phyloP scores from a whole-genome alignment of 257 asterid species.

The Primulina huaijiensis region DNA sequence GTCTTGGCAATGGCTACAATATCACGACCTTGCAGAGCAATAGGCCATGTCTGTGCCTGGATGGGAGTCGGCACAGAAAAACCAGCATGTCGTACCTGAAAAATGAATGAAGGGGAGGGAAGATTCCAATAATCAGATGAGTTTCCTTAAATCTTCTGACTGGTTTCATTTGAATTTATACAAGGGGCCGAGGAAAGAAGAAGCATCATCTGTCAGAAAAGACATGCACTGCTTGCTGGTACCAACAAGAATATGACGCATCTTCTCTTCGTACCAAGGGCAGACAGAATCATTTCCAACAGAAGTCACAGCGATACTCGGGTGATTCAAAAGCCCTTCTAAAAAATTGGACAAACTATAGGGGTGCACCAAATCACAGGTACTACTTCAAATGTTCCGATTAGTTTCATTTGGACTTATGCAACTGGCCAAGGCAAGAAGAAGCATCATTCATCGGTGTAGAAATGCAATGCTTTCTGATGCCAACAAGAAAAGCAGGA shows the following conservation, averaged over 20 bases:
- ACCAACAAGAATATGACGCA: slow-evolving; percentile 75
- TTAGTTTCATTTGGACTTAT: slow-evolving; percentile 39
- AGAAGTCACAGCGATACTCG: slow-evolving; percentile 70
- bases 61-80: slow-evolving; percentile 97
- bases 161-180: slow-evolving; percentile 42
- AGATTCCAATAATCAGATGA: slow-evolving; percentile 31
- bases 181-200: slow-evolving; percentile 66
- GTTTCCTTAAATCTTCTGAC: slow-evolving; percentile 35
- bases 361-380: slow-evolving; percentile 30
- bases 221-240: slow-evolving; percentile 69
- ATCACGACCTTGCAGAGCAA: slow-evolving; percentile 88
- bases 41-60: slow-evolving; percentile 99
- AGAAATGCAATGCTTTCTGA: slow-evolving; percentile 68
- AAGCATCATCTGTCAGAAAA: slow-evolving; percentile 67
- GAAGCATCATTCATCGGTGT: slow-evolving; percentile 72
- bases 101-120: slow-evolving; percentile 28
- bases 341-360: not conserved
- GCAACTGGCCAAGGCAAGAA: slow-evolving; percentile 65
- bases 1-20: slow-evolving; percentile 99
- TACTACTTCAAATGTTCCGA: slow-evolving; percentile 36
- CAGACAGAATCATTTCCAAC: slow-evolving; percentile 20
- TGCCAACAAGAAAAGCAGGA: slow-evolving; percentile 78
- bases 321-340: slow-evolving; percentile 45
- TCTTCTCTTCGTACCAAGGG: slow-evolving; percentile 70
- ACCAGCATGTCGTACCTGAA: slow-evolving; percentile 89